Percentiles rank a stretch among this genome's conserved stretches.
Conservation (phyloP, 306 rosid genomes). For the Cucurbita moschata region DNA sequence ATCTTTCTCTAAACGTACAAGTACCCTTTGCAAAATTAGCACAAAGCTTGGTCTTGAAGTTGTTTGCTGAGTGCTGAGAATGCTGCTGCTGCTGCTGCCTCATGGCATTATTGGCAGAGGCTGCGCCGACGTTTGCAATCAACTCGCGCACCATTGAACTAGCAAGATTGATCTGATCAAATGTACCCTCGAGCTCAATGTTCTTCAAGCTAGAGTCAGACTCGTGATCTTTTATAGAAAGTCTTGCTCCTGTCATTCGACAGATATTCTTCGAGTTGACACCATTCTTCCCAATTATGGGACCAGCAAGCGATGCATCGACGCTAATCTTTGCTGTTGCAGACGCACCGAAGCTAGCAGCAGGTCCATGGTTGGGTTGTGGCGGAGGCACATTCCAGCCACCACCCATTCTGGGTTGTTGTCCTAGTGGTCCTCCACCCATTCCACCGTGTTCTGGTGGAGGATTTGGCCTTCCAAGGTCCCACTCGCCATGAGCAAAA, state of each 20-base stretch:
- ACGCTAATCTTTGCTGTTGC: slow-evolving; percentile 77
- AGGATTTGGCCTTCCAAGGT: slow-evolving; percentile 55
- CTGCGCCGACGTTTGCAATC: slow-evolving; percentile 43
- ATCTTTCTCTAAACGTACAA: slow-evolving; percentile 80
- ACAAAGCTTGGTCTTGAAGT: slow-evolving; percentile 71
- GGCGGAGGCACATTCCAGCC: slow-evolving; percentile 27
- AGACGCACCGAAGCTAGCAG: slow-evolving; percentile 59
- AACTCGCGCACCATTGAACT: slow-evolving; percentile 80
- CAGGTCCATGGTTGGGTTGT: slow-evolving; percentile 32
- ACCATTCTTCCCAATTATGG: slow-evolving; percentile 75
- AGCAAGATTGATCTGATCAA: slow-evolving; percentile 66
- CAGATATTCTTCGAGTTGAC: slow-evolving; percentile 69
- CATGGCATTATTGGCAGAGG: slow-evolving; percentile 24
- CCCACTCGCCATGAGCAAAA: slow-evolving; percentile 72
- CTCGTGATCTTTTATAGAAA: slow-evolving; percentile 64
- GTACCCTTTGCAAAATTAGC: slow-evolving; percentile 54
- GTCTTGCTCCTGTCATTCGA: slow-evolving; percentile 70
- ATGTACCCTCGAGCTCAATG: slow-evolving; percentile 77
- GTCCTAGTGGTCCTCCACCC: slow-evolving; percentile 31
- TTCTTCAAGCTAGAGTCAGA: slow-evolving; percentile 52
- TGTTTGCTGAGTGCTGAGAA: slow-evolving; percentile 13
- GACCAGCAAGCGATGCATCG: slow-evolving; percentile 70
- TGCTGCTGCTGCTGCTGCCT: slow-evolving; percentile 12
- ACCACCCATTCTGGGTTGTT: slow-evolving; percentile 35
- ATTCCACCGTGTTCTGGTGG: slow-evolving; percentile 40